phyloP scores from a whole-genome alignment of 306 rosid genomes.

The Quillaja saponaria region DNA sequence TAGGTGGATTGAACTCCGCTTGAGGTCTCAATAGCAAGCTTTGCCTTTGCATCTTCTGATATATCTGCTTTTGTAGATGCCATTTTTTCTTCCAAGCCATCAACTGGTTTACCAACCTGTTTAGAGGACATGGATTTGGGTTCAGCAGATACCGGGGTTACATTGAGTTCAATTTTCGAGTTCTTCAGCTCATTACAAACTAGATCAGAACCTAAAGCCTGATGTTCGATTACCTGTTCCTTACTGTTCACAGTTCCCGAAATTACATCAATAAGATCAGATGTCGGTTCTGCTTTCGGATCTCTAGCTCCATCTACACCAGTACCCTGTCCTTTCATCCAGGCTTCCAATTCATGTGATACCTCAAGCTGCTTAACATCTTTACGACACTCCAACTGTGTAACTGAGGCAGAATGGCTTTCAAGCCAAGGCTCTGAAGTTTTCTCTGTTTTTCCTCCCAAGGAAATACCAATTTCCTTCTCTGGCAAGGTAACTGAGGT shows the following conservation, averaged over 20 bases:
- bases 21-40: slow-evolving; percentile 24
- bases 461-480: slow-evolving; percentile 18
- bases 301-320: slow-evolving; percentile 31
- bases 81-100: slow-evolving; percentile 32
- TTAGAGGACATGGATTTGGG: slow-evolving; percentile 28
- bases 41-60: slow-evolving; percentile 17
- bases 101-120: slow-evolving; percentile 25
- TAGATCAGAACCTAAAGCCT: slow-evolving; percentile 23
- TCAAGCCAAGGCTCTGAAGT: slow-evolving; percentile 26
- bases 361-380: slow-evolving; percentile 31
- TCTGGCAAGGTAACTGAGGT: slow-evolving; percentile 25
- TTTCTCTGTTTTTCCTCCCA: slow-evolving; percentile 32
- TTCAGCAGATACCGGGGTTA: slow-evolving; percentile 36
- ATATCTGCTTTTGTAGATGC: slow-evolving; percentile 20
- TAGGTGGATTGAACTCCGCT: slow-evolving; percentile 9
- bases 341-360: slow-evolving; percentile 28
- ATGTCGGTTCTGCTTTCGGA: slow-evolving; percentile 28
- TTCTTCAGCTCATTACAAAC: slow-evolving; percentile 31
- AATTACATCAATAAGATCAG: slow-evolving; percentile 29
- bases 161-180: slow-evolving; percentile 39
- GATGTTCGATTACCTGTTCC: slow-evolving; percentile 32
- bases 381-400: slow-evolving; percentile 27
- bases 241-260: slow-evolving; percentile 27
- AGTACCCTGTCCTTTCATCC: slow-evolving; percentile 34
- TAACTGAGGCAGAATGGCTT: slow-evolving; percentile 23